Percentiles rank a stretch among this genome's conserved stretches.
These are phyloP conservation scores for Eutrema japonicum DNA, from an alignment of 345 rosid species.

Conservation along the genomic window DNA sequence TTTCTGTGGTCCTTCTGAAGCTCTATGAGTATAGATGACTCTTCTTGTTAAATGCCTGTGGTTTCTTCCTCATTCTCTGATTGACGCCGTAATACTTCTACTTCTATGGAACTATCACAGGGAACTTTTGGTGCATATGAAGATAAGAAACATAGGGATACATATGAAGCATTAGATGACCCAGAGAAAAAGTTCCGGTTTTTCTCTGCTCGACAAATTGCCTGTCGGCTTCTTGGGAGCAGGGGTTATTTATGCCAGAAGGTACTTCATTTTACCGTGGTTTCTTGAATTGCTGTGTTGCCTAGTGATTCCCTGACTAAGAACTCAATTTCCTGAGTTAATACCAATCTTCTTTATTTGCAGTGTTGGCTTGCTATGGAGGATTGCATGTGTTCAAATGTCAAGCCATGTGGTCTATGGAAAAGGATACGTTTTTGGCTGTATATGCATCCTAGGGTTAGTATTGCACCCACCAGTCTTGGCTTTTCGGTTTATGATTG, in stretches of 20 bases:
- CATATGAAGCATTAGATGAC: conserved; percentile 71
- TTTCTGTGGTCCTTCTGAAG: neutral
- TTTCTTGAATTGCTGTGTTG: neutral
- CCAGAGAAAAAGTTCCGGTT: conserved; percentile 77
- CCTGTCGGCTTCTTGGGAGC: conserved; percentile 88
- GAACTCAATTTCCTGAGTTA: conserved; percentile 1
- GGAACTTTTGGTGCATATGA: conserved; percentile 72
- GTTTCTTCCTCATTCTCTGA: neutral
- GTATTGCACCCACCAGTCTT: conserved; percentile 5
- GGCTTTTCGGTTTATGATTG: neutral
- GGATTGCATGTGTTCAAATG: conserved; percentile 86
- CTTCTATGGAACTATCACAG: conserved; percentile 45
- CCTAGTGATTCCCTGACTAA: neutral
- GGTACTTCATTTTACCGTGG: conserved; percentile 48
- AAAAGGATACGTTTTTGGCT: conserved; percentile 80
- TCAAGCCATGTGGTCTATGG: conserved; percentile 67
- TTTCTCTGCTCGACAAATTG: conserved; percentile 88
- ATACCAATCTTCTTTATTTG: conserved; percentile 24
- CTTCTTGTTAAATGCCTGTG: conserved; percentile 13
- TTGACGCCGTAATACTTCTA: neutral
- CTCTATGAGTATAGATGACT: conserved; percentile 5
- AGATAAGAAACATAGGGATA: conserved; percentile 93
- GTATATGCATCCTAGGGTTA: conserved; percentile 98
- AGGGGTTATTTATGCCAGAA: conserved; percentile 89
- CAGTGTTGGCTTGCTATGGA: conserved; percentile 98